Conservation (phyloP, 1,284 basidiomycete species). For the Rhodotorula sp. region DNA sequence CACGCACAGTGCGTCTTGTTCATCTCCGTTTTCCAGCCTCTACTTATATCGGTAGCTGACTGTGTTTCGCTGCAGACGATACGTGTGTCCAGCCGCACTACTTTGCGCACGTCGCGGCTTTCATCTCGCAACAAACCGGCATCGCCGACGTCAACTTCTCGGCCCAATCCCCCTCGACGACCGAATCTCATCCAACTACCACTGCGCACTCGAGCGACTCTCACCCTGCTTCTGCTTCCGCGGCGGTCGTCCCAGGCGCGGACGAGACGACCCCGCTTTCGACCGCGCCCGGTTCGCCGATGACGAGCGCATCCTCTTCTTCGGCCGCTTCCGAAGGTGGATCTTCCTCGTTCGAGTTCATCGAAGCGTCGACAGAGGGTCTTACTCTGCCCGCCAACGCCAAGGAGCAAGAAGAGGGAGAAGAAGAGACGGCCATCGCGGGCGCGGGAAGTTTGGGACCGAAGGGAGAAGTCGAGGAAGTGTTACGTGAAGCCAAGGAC, state of each 20-base stretch:
- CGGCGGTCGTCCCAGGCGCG: neutral
- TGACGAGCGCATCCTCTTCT: conserved; percentile 3
- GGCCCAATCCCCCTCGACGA: neutral
- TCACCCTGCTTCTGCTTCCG: too few species aligned
- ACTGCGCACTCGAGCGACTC: neutral
- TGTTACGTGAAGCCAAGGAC: neutral
- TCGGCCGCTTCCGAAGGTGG: conserved; percentile 2
- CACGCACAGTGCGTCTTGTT: conserved; percentile 31
- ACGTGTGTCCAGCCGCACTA: conserved; percentile 38
- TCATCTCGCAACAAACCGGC: conserved; percentile 14
- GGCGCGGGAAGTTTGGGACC: neutral
- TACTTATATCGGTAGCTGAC: neutral
- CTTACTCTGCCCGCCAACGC: neutral
- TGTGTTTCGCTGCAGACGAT: conserved; percentile 22
- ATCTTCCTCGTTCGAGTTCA: conserved; percentile 19
- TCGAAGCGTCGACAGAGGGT: conserved; percentile 1
- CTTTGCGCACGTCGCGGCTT: conserved; percentile 26
- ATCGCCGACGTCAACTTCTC: conserved; percentile 9
- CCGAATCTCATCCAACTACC: neutral
- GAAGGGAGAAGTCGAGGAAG: conserved; percentile 9
- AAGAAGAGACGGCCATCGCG: neutral
- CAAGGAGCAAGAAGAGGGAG: neutral
- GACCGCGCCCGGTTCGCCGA: neutral
- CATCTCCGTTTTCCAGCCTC: neutral
- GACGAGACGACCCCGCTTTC: neutral